Percentiles rank a stretch among this genome's conserved stretches.
Evolutionary conservation across 768 basidiomycete species (phyloP).

Genomic region (Boletus patriciae): DNA sequence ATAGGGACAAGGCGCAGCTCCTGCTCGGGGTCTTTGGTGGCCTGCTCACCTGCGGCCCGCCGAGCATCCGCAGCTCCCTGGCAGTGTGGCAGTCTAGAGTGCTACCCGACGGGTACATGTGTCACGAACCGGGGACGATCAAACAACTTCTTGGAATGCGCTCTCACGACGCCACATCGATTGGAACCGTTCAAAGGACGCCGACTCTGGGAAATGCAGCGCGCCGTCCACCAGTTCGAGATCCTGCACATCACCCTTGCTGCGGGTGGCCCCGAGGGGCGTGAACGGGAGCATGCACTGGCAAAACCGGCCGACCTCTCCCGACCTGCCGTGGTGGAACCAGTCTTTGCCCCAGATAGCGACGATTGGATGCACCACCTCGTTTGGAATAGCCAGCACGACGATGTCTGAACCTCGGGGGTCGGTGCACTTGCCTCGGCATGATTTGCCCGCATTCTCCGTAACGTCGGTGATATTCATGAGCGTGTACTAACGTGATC

Average conservation of each 20-base stretch:
- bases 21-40: not conserved
- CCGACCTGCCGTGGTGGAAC: conserved; percentile 43
- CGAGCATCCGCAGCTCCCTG: conserved; percentile 27
- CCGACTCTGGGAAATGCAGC: conserved; percentile 41
- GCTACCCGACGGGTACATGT: conserved; percentile 27
- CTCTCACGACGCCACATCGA: no score
- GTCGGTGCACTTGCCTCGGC: no score
- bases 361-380: no score
- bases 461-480: no score
- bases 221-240: conserved; percentile 38
- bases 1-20: not conserved
- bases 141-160: no score
- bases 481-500: no score
- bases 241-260: conserved; percentile 9
- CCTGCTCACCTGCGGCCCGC: conserved; percentile 11
- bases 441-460: no score
- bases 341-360: conserved; percentile 47
- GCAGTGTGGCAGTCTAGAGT: conserved; percentile 12
- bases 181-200: conserved; percentile 47
- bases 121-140: conserved; percentile 46
- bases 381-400: no score
- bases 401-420: no score
- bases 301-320: conserved; percentile 47
- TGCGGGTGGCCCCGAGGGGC: conserved; percentile 34
- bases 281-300: conserved; percentile 46